A percentile compares a stretch with the other conserved stretches of the same genome.
phyloP scores from a whole-genome alignment of 1,139 yeast genomes.

The Nakaseomyces nivariensis region DNA sequence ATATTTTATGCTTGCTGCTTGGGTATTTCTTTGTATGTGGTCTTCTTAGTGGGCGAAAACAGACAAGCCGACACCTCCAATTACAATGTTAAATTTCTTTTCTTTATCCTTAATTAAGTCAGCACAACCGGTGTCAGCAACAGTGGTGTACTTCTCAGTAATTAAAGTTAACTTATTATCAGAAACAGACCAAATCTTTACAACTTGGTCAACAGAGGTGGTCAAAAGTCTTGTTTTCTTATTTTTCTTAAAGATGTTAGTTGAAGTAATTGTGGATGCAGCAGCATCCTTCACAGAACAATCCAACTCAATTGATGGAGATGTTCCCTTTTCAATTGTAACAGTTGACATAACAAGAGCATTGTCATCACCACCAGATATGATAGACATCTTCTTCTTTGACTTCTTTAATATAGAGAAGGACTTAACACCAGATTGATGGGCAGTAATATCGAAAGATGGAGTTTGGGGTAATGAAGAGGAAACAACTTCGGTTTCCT shows the following conservation, averaged over 20 bases:
- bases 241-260: conserved; percentile 29
- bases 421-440: conserved; percentile 77
- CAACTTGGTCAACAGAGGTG: conserved; percentile 65
- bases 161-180: conserved; percentile 31
- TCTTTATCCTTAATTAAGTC: conserved; percentile 26
- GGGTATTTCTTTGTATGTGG: background rate
- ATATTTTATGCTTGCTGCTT: no score
- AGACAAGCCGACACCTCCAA: conserved; percentile 1
- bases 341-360: conserved; percentile 45
- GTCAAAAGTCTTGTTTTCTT: conserved; percentile 25
- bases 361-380: conserved; percentile 93
- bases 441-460: conserved; percentile 32
- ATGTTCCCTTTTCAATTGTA: conserved; percentile 17
- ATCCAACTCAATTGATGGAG: conserved; percentile 14
- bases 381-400: conserved; percentile 30
- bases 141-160: conserved; percentile 54
- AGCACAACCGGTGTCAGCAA: conserved; percentile 83
- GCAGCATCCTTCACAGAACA: conserved; percentile 52
- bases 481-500: background rate
- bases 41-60: background rate
- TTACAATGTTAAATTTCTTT: background rate
- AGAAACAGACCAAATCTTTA: conserved; percentile 50
- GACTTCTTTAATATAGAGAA: conserved; percentile 25
- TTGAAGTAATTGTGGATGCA: conserved; percentile 74
- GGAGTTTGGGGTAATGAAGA: background rate